Conservation (phyloP, 2,329 filamentous ascomycete species). For the Clonostachys byssicola region DNA sequence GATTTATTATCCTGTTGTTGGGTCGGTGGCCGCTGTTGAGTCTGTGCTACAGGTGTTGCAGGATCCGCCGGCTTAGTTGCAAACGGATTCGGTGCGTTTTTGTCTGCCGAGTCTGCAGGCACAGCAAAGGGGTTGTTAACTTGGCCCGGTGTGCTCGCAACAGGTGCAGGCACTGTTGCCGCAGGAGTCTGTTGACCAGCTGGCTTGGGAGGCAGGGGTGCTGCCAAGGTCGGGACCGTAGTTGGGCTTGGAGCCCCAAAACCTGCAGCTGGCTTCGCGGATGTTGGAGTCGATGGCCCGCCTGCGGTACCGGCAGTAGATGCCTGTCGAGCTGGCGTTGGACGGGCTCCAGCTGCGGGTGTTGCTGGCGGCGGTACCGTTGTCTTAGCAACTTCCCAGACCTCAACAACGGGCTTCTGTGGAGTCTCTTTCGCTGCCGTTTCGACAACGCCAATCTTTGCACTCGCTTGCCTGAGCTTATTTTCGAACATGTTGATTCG, state of each 20-base stretch:
- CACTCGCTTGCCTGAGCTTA: constrained; percentile 56
- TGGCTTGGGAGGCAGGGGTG: constrained; percentile 22
- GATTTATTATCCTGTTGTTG: neutral
- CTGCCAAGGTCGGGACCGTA: neutral
- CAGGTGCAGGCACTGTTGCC: constrained; percentile 11
- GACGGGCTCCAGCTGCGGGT: constrained; percentile 7
- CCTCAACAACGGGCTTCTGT: constrained; percentile 75
- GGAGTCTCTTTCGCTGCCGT: constrained; percentile 84
- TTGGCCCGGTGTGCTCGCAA: constrained; percentile 9
- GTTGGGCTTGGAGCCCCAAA: no score
- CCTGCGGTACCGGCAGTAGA: constrained; percentile 13
- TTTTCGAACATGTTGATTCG: constrained; percentile 79
- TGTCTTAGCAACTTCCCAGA: constrained; percentile 76
- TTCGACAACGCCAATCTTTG: constrained; percentile 75
- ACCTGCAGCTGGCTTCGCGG: neutral
- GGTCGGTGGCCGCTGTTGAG: constrained; percentile 3
- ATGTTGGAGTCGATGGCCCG: constrained; percentile 2
- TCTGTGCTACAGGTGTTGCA: constrained; percentile 1
- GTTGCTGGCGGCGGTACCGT: constrained; percentile 8
- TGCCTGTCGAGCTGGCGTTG: constrained; percentile 12
- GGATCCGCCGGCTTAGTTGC: constrained; percentile 4
- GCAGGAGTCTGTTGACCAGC: constrained; percentile 12
- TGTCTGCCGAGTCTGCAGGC: constrained; percentile 1
- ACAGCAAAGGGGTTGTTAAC: constrained; percentile 2
- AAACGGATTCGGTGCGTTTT: neutral